Conservation (phyloP, 345 rosid species). For the Lenwebbia sp. region DNA sequence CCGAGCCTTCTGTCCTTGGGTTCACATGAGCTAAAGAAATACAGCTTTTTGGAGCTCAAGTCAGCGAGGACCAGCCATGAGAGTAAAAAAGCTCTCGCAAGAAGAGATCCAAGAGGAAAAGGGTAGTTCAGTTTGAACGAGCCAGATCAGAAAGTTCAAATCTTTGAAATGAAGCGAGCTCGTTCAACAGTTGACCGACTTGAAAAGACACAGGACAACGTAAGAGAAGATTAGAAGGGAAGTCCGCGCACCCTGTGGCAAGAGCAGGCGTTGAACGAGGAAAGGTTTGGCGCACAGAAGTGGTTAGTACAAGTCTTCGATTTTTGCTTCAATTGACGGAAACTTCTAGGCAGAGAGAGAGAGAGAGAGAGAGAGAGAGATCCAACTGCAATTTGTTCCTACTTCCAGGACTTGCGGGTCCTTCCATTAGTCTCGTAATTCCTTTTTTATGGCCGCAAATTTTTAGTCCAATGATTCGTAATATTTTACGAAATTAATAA, state of each 20-base stretch:
- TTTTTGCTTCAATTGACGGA: not conserved
- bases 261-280: not conserved
- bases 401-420: not conserved
- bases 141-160: not conserved
- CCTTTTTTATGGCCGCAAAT: too few species aligned
- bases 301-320: not conserved
- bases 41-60: not conserved
- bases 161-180: not conserved
- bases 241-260: not conserved
- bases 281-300: not conserved
- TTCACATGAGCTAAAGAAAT: not conserved
- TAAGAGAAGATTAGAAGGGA: not conserved
- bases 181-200: constrained; percentile 1
- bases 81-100: not conserved
- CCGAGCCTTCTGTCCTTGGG: not conserved
- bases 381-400: not conserved
- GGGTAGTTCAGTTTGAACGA: not conserved
- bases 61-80: not conserved
- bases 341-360: not conserved
- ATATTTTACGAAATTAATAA: too few species aligned
- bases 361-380: not conserved
- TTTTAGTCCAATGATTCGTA: too few species aligned
- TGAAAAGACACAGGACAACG: not conserved
- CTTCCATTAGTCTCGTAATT: too few species aligned
- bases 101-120: not conserved